Evolutionary conservation across 2,329 filamentous ascomycete species (phyloP).

Genomic region (Ceratocystis cacaofunesta): DNA sequence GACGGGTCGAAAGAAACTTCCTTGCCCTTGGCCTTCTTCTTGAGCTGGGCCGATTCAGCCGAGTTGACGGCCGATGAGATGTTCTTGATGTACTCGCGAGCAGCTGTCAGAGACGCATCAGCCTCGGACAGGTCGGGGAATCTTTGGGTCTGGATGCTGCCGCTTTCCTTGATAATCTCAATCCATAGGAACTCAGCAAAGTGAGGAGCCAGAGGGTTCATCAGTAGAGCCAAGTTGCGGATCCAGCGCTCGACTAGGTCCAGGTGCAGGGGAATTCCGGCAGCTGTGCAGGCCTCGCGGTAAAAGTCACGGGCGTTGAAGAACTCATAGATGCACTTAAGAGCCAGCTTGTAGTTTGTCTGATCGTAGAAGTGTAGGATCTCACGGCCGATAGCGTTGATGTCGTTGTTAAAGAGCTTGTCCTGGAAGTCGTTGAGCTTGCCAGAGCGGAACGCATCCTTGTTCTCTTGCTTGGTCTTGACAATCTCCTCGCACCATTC

Average conservation of each 20-base stretch:
- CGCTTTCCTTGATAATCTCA: conserved; percentile 66
- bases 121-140: conserved; percentile 57
- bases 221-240: conserved; percentile 68
- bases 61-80: conserved; percentile 71
- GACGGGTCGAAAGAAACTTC: conserved; percentile 71
- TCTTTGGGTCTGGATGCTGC: conserved; percentile 62
- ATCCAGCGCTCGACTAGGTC: conserved; percentile 68
- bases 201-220: conserved; percentile 77
- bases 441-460: conserved; percentile 51
- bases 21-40: conserved; percentile 91
- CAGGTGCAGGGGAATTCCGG: conserved; percentile 73
- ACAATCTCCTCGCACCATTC: conserved; percentile 86
- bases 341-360: conserved; percentile 49
- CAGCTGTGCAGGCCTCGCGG: conserved; percentile 63
- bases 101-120: conserved; percentile 55
- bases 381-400: conserved; percentile 70
- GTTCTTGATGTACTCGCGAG: conserved; percentile 63
- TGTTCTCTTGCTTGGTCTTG: conserved; percentile 42
- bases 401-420: conserved; percentile 79
- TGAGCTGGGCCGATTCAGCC: conserved; percentile 66
- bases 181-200: conserved; percentile 92
- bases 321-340: conserved; percentile 78
- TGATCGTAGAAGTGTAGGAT: conserved; percentile 62
- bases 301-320: conserved; percentile 79
- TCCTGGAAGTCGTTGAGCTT: conserved; percentile 68